Conservation (phyloP, 345 rosid genomes). For the Salix udensis region DNA sequence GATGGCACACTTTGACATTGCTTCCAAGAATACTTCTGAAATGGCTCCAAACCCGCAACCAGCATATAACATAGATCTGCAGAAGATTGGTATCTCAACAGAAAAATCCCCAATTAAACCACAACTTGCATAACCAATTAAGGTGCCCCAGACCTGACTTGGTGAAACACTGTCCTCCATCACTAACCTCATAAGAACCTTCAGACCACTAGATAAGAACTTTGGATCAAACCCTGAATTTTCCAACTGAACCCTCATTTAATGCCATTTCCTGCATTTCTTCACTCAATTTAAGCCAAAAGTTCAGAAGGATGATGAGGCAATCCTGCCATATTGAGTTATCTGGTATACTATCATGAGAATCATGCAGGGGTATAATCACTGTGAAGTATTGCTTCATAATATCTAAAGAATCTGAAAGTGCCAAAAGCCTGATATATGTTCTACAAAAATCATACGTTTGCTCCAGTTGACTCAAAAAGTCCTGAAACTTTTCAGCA, state of each 20-base stretch:
- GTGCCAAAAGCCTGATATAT: conserved; percentile 58
- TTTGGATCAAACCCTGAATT: conserved; percentile 45
- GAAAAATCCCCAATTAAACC: conserved; percentile 50
- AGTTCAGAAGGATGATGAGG: conserved; percentile 70
- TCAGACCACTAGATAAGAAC: conserved; percentile 56
- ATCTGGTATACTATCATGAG: conserved; percentile 57
- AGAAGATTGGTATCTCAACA: conserved; percentile 48
- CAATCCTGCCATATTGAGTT: conserved; percentile 90
- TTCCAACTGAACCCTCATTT: conserved; percentile 26
- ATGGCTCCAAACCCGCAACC: conserved; percentile 76
- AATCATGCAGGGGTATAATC: conserved; percentile 42
- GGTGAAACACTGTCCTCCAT: conserved; percentile 89
- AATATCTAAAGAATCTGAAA: conserved; percentile 58
- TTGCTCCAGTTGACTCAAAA: conserved; percentile 60
- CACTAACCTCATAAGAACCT: conserved; percentile 63
- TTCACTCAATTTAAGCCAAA: conserved; percentile 70
- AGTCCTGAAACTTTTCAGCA: conserved; percentile 66
- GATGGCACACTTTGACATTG: conserved; percentile 30
- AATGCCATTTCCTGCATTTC: conserved; percentile 64
- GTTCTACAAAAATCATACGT: conserved; percentile 48
- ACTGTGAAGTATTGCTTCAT: conserved; percentile 54
- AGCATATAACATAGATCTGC: conserved; percentile 78
- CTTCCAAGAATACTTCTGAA: conserved; percentile 62
- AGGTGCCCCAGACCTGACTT: conserved; percentile 77
- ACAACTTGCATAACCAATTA: conserved; percentile 44